A percentile compares a stretch with the other conserved stretches of the same genome.
phyloP scores from a whole-genome alignment of 306 rosid genomes.

The Quercus dentata region DNA sequence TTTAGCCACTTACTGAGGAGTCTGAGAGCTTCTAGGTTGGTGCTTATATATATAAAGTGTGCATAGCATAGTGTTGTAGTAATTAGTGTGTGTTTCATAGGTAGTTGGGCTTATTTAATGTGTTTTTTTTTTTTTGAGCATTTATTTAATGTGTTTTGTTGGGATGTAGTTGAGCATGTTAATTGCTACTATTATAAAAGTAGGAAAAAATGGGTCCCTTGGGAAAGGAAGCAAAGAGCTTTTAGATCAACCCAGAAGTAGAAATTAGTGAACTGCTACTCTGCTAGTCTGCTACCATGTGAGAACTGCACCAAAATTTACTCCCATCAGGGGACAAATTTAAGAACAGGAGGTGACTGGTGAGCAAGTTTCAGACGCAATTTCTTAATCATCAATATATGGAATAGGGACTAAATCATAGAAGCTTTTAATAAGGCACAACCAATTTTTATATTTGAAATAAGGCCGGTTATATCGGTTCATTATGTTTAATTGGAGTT shows the following conservation, averaged over 20 bases:
- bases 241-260: background rate
- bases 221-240: too few species aligned
- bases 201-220: background rate
- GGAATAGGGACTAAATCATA: too few species aligned
- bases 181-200: constrained; percentile 3
- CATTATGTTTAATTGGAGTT: too few species aligned
- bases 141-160: constrained; percentile 24
- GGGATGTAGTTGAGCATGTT: constrained; percentile 19
- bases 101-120: constrained; percentile 34
- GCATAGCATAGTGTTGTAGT: too few species aligned
- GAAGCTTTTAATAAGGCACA: too few species aligned
- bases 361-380: too few species aligned
- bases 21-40: background rate
- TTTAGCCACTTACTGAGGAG: background rate
- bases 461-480: too few species aligned
- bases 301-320: background rate
- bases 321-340: background rate
- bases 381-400: too few species aligned
- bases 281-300: background rate
- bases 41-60: background rate
- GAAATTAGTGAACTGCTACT: background rate
- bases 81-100: background rate
- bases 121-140: background rate
- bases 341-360: background rate
- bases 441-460: too few species aligned